phyloP scores from a whole-genome alignment of 2,329 filamentous ascomycete species.

The Aulographum hederae region DNA sequence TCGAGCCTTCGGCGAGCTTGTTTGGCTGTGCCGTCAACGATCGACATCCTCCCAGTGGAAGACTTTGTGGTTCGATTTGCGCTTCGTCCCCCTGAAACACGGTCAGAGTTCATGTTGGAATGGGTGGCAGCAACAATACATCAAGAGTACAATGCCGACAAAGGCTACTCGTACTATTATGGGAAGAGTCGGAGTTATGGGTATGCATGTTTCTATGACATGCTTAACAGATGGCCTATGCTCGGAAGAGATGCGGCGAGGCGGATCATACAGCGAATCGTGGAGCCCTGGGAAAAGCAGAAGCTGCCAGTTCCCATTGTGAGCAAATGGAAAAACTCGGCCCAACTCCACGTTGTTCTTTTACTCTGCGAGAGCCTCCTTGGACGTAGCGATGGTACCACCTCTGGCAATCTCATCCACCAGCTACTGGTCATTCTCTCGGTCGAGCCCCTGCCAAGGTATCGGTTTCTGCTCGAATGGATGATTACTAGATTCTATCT shows the following conservation, averaged over 20 bases:
- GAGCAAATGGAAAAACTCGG: constrained; percentile 27
- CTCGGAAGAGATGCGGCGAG: constrained; percentile 10
- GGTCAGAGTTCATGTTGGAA: constrained; percentile 26
- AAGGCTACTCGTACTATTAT: not conserved
- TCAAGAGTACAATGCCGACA: not conserved
- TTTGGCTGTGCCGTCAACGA: constrained; percentile 11
- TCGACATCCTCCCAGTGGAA: constrained; percentile 16
- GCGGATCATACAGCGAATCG: constrained; percentile 15
- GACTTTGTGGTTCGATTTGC: constrained; percentile 21
- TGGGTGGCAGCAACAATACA: constrained; percentile 17
- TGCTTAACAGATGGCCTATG: constrained; percentile 20
- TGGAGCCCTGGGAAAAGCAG: constrained; percentile 25
- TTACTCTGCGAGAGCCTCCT: constrained; percentile 18
- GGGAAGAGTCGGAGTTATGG: not conserved
- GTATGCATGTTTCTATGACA: constrained; percentile 21
- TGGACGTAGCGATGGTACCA: not conserved
- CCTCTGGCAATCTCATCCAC: not conserved
- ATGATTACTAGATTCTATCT: constrained; percentile 20
- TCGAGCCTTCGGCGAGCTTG: constrained; percentile 14
- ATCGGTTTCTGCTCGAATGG: constrained; percentile 29
- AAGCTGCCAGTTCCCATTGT: constrained; percentile 23
- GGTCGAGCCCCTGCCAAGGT: constrained; percentile 27
- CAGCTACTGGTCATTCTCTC: constrained; percentile 20
- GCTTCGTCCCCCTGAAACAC: constrained; percentile 21
- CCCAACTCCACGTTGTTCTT: constrained; percentile 29